Conservation (phyloP, 768 basidiomycete species). For the Hypholoma fasciculare region DNA sequence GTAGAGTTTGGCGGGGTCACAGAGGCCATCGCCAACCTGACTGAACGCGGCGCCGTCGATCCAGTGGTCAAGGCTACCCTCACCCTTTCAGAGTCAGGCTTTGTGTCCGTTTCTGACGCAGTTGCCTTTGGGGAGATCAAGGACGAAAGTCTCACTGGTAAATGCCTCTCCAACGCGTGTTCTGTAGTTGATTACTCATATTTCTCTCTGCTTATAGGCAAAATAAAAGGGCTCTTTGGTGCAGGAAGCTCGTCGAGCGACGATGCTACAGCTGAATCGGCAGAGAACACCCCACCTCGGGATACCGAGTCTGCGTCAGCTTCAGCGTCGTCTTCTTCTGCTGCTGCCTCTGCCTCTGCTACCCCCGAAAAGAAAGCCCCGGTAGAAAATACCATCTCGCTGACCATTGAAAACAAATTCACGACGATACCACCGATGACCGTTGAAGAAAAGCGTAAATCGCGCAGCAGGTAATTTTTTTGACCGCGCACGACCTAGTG, state of each 20-base stretch:
- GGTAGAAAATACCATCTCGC: conserved; percentile 64
- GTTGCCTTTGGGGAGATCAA: conserved; percentile 80
- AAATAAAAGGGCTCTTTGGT: conserved; percentile 87
- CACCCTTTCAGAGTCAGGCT: conserved; percentile 82
- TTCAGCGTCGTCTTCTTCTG: conserved; percentile 28
- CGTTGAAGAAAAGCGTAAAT: conserved; percentile 69
- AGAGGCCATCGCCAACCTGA: conserved; percentile 81
- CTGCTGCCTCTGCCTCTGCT: conserved; percentile 37
- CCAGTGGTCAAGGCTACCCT: conserved; percentile 88
- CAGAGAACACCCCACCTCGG: conserved; percentile 46
- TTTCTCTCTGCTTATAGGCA: conserved; percentile 45
- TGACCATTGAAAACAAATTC: conserved; percentile 65
- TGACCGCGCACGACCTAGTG: conserved; percentile 1
- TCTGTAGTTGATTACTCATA: background rate
- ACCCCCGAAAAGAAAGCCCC: conserved; percentile 38
- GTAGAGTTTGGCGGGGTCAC: conserved; percentile 71
- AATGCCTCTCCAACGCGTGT: conserved; percentile 11
- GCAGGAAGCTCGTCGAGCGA: conserved; percentile 46
- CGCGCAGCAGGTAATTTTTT: conserved; percentile 66
- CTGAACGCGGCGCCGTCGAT: conserved; percentile 76
- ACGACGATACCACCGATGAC: conserved; percentile 77
- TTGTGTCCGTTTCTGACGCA: conserved; percentile 79
- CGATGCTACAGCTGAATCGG: conserved; percentile 38
- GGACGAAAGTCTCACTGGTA: conserved; percentile 76
- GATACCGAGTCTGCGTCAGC: conserved; percentile 34